A percentile compares a stretch with the other conserved stretches of the same genome.
phyloP scores from a whole-genome alignment of 2,329 filamentous ascomycete genomes.

The Metarhizium album region DNA sequence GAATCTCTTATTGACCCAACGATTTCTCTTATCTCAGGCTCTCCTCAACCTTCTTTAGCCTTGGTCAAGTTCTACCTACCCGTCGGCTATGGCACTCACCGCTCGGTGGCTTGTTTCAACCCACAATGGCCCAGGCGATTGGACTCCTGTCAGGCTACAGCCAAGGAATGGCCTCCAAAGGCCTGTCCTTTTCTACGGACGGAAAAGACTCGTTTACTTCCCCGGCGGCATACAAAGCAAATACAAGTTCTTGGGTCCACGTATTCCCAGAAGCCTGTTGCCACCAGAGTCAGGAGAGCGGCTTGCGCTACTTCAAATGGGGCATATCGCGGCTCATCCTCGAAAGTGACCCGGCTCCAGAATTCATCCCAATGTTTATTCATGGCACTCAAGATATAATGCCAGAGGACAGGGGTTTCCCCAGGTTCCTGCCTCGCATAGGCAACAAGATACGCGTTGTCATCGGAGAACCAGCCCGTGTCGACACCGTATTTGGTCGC shows the following conservation, averaged over 20 bases:
- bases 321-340: conserved; percentile 84
- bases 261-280: conserved; percentile 94
- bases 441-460: conserved; percentile 61
- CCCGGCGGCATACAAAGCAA: conserved; percentile 58
- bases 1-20: neutral
- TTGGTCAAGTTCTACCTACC: conserved; percentile 83
- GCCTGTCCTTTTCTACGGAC: conserved; percentile 51
- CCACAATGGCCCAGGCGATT: conserved; percentile 77
- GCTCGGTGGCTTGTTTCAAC: conserved; percentile 79
- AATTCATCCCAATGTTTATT: conserved; percentile 88
- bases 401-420: conserved; percentile 71
- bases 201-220: conserved; percentile 55
- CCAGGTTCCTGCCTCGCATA: conserved; percentile 67
- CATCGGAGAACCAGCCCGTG: conserved; percentile 70
- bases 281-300: conserved; percentile 69
- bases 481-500: conserved; percentile 66
- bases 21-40: conserved; percentile 33
- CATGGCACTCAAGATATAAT: conserved; percentile 83
- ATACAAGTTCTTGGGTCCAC: conserved; percentile 78
- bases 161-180: conserved; percentile 37
- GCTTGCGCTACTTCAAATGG: conserved; percentile 98
- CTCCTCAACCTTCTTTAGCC: conserved; percentile 68
- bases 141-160: conserved; percentile 57
- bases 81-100: conserved; percentile 71
- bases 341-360: conserved; percentile 76